phyloP scores from a whole-genome alignment of 139 green algal genomes.

The Chlorella sp. region DNA sequence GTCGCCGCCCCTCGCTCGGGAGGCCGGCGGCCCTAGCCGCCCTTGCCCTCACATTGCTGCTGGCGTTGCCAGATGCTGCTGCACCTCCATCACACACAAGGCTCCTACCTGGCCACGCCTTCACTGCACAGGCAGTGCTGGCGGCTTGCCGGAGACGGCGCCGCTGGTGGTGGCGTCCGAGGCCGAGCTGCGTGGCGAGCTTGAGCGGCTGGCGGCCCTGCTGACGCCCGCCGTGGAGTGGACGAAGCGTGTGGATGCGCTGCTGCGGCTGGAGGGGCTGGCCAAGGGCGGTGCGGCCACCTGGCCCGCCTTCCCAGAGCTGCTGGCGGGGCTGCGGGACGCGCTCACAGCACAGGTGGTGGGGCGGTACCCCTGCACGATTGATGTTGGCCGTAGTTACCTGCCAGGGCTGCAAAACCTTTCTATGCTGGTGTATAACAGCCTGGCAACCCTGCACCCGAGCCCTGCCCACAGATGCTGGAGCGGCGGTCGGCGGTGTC shows the following conservation, averaged over 20 bases:
- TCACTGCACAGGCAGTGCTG: too few relatives aligned
- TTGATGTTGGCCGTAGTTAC: too few relatives aligned
- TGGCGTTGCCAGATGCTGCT: too few relatives aligned
- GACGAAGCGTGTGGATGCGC: conserved; percentile 57
- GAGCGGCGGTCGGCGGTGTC: conserved; percentile 74
- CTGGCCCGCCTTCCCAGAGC: conserved; percentile 56
- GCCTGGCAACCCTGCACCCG: too few relatives aligned
- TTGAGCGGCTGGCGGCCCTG: conserved; percentile 51
- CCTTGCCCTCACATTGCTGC: too few relatives aligned
- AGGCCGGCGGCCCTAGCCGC: too few relatives aligned
- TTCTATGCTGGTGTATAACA: too few relatives aligned
- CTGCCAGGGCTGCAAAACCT: too few relatives aligned
- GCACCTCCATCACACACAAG: too few relatives aligned
- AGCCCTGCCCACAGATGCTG: conserved; percentile 50
- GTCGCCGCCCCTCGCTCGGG: too few relatives aligned
- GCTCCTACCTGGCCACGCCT: too few relatives aligned
- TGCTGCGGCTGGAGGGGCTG: conserved; percentile 79
- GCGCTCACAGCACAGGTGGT: conserved; percentile 44
- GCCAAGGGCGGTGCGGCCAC: conserved; percentile 62
- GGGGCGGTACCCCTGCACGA: too few relatives aligned
- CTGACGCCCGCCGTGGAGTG: conserved; percentile 58
- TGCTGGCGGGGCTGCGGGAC: conserved; percentile 46
- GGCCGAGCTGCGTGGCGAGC: conserved; percentile 58
- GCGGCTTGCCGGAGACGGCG: conserved; percentile 37
- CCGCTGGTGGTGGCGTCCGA: conserved; percentile 55